Conservation (phyloP, 768 basidiomycete genomes). For the Lentinula sp. region DNA sequence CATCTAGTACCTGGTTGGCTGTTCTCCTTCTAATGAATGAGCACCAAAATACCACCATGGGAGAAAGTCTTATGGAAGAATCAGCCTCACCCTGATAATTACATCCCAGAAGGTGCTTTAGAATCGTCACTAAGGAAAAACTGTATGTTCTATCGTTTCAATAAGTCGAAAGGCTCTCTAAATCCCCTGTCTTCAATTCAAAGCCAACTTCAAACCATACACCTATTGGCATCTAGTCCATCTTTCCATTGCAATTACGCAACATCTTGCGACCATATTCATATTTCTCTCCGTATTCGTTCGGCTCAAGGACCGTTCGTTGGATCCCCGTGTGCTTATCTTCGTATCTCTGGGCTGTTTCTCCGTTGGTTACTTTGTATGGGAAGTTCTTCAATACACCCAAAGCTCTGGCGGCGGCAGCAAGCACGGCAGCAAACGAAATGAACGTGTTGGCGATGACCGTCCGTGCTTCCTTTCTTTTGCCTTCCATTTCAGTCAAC, state of each 20-base stretch:
- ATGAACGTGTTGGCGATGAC: conserved; percentile 4
- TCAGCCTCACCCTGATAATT: conserved; percentile 77
- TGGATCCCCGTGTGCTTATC: conserved; percentile 68
- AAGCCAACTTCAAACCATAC: conserved; percentile 79
- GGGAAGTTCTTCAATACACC: conserved; percentile 46
- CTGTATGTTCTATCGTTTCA: conserved; percentile 39
- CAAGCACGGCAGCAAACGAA: conserved; percentile 10
- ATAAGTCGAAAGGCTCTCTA: background rate
- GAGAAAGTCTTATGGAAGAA: conserved; percentile 72
- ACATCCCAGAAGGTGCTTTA: conserved; percentile 71
- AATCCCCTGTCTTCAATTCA: background rate
- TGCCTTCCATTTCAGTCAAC: background rate
- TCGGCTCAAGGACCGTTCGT: conserved; percentile 50
- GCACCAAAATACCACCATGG: conserved; percentile 34
- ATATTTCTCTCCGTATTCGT: conserved; percentile 80
- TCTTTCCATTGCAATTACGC: conserved; percentile 70
- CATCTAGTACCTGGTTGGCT: background rate
- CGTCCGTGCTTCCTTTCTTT: background rate
- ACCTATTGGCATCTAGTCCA: conserved; percentile 69
- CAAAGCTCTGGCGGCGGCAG: conserved; percentile 11
- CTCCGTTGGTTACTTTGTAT: conserved; percentile 51
- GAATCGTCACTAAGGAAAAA: conserved; percentile 74
- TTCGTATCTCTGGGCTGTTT: conserved; percentile 58
- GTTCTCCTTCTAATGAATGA: conserved; percentile 15
- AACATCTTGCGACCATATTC: conserved; percentile 77